phyloP scores from a whole-genome alignment of 1,284 basidiomycete genomes.

The Fomes fomentarius region DNA sequence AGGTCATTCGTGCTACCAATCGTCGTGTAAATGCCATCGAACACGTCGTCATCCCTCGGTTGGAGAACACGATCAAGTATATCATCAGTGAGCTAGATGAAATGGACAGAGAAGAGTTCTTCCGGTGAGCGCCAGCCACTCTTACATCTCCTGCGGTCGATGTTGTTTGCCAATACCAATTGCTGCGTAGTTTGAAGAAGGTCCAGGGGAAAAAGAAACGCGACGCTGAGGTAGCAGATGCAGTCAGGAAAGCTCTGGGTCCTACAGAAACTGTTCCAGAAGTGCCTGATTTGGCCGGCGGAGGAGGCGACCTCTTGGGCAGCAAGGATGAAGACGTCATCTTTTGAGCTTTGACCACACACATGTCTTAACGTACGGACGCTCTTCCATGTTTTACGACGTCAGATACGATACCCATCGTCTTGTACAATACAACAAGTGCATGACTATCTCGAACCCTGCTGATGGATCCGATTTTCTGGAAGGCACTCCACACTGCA shows the following conservation, averaged over 20 bases:
- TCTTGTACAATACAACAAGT: slow-evolving; percentile 28
- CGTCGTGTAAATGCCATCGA: slow-evolving; percentile 99
- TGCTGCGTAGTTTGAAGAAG: slow-evolving; percentile 86
- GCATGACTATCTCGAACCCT: slow-evolving; percentile 4
- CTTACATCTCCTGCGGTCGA: not conserved
- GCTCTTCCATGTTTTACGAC: slow-evolving; percentile 12
- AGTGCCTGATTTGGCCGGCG: slow-evolving; percentile 26
- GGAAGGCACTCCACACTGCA: slow-evolving; percentile 2
- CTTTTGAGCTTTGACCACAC: slow-evolving; percentile 60
- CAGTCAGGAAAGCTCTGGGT: slow-evolving; percentile 33
- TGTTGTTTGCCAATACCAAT: not conserved
- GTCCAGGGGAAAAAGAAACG: slow-evolving; percentile 98
- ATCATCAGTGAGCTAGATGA: slow-evolving; percentile 95
- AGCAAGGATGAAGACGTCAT: slow-evolving; percentile 93
- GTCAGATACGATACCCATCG: slow-evolving; percentile 27
- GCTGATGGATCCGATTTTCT: slow-evolving; percentile 3
- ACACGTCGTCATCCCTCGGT: slow-evolving; percentile 93
- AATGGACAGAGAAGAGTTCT: slow-evolving; percentile 98
- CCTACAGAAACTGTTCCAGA: slow-evolving; percentile 28
- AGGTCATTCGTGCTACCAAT: slow-evolving; percentile 98
- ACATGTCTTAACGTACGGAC: not conserved
- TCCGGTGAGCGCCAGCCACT: slow-evolving; percentile 60
- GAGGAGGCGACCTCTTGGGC: slow-evolving; percentile 65
- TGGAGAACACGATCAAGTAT: slow-evolving; percentile 98
- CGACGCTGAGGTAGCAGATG: slow-evolving; percentile 61